These are phyloP conservation scores for Trichoderma parareesei DNA, from an alignment of 495 filamentous ascomycete species.

Conservation along the genomic window DNA sequence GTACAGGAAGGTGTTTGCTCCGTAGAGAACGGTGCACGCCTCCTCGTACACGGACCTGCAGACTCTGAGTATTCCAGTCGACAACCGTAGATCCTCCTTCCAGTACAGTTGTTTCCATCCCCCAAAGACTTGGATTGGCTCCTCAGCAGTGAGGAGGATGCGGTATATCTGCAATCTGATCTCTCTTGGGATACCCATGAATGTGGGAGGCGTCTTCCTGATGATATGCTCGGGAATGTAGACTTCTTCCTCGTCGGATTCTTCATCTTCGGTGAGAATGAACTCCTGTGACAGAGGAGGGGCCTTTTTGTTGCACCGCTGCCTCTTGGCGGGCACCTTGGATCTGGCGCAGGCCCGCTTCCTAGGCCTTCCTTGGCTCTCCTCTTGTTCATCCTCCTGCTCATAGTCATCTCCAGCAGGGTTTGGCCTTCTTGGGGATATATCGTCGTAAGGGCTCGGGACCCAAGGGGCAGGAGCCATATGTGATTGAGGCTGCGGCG, in stretches of 20 bases:
- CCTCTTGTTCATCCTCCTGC: too few species aligned
- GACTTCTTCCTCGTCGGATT: background rate
- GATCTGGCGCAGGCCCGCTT: background rate
- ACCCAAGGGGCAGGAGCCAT: too few species aligned
- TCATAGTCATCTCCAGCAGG: too few species aligned
- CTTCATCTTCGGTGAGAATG: background rate
- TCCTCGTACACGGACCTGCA: constrained; percentile 22
- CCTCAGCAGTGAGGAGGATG: constrained; percentile 23
- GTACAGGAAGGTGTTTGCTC: constrained; percentile 34
- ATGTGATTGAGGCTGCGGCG: too few species aligned
- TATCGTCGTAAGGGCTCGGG: too few species aligned
- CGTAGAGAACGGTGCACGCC: constrained; percentile 29
- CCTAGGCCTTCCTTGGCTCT: too few species aligned
- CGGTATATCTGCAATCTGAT: constrained; percentile 29
- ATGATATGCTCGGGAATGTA: background rate
- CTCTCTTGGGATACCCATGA: constrained; percentile 23
- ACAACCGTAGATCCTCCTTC: constrained; percentile 15
- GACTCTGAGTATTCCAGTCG: constrained; percentile 25
- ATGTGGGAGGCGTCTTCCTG: background rate
- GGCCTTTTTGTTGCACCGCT: background rate
- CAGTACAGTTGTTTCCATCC: constrained; percentile 27
- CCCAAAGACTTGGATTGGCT: constrained; percentile 26
- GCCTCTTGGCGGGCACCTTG: background rate
- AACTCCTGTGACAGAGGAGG: background rate
- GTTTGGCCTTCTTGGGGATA: too few species aligned